phyloP scores from a whole-genome alignment of 75 land plant genomes.

The Adiantum capillusveneris region DNA sequence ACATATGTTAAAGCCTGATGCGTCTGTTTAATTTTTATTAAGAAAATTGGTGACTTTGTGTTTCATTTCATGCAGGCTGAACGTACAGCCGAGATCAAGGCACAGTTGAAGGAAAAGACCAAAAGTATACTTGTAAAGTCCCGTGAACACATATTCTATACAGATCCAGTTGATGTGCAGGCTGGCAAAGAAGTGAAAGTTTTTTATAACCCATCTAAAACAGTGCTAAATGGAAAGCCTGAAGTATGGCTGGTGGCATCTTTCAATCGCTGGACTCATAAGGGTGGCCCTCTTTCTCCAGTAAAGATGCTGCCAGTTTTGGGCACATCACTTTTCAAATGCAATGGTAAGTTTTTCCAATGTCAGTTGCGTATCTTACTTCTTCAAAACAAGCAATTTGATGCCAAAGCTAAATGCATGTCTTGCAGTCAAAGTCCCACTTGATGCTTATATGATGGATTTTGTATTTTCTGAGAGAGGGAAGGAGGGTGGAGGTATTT shows the following conservation, averaged over 20 bases:
- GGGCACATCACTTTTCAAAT: slow-evolving; percentile 43
- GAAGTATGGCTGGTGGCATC: slow-evolving; percentile 77
- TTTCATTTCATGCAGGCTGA: slow-evolving; percentile 37
- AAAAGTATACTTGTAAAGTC: slow-evolving; percentile 50
- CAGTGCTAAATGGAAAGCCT: slow-evolving; percentile 68
- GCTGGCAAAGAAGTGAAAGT: slow-evolving; percentile 67
- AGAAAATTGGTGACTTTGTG: neutral
- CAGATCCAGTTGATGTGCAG: slow-evolving; percentile 72
- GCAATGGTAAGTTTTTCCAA: slow-evolving; percentile 33
- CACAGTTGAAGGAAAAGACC: slow-evolving; percentile 57
- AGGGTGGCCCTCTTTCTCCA: slow-evolving; percentile 47
- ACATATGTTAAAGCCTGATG: neutral
- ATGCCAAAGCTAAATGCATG: too few relatives aligned
- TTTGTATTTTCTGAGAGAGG: slow-evolving; percentile 87
- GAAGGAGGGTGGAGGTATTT: slow-evolving; percentile 57
- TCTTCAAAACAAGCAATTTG: too few relatives aligned
- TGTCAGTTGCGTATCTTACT: too few relatives aligned
- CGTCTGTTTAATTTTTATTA: neutral
- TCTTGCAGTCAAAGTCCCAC: slow-evolving; percentile 68
- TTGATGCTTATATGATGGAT: slow-evolving; percentile 93
- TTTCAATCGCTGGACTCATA: slow-evolving; percentile 88
- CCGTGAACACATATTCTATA: slow-evolving; percentile 73
- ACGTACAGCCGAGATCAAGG: slow-evolving; percentile 53
- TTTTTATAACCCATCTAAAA: slow-evolving; percentile 72
- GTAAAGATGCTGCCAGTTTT: slow-evolving; percentile 52